Base-by-base conservation (phyloP, 192 early-diverging fungal species). In the Gaertneriomyces sp. region DNA sequence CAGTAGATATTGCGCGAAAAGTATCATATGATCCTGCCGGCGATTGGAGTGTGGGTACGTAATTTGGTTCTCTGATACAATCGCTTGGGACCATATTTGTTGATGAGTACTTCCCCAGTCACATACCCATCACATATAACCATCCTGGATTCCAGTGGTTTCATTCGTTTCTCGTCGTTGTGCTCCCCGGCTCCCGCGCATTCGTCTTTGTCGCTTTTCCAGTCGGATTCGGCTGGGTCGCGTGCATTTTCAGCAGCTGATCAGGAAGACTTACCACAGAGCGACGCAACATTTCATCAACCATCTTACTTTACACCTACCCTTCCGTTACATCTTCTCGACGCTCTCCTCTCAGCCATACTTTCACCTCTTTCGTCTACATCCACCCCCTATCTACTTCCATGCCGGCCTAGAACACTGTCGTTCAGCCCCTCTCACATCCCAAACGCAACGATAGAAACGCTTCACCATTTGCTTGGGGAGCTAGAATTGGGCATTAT, bases 111-210 rank as follows among this genome's bases (percentile, higher is more conserved):
- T 55, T 11, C 54, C 11, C 17, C n/a, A n/a, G 20, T 10, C 11
- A 11, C 11, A 11, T 55, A 12, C 33, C 17, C 20, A 20, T 55
- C 11, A 11, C 17, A 20, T 11, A 10, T 42, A 17, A 42, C 52
- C 16, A 42, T 68, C 12, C 58, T 58, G 45, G 66, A 68, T 46
- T 52, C 66, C n/a, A 68, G 60, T 17, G 66, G 66, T 39, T 68
- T 68, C 49, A 68, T 68, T 16, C 66, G 66, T 2, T 55, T 58
- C 33, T 68, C 66, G 7, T 60, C 25, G 0, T 33, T 33, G 25
- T 33, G 25, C 25, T 68, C 40, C 7, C 55, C 9, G 19, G 42
- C 5, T 55, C 55, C 20, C 60, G 59, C 42, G 59, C 66, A 7
- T 58, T 58, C 16, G 44, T 49, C 38, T 19, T 60, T 42, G 25